Conservation (phyloP, 1,139 yeast genomes). For the Diutina catenulata region DNA sequence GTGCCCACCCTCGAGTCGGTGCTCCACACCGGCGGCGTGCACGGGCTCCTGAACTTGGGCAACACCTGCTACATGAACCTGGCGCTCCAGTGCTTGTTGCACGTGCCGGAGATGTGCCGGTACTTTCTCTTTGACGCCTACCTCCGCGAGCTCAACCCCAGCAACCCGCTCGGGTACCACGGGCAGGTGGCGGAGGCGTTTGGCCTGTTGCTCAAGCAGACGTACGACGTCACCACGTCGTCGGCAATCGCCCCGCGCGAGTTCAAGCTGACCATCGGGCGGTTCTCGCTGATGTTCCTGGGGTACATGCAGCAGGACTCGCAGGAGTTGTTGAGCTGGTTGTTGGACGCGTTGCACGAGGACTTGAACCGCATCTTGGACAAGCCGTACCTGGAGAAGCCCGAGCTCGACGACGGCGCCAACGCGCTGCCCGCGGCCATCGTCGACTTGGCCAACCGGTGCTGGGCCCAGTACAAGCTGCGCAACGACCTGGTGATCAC, state of each 20-base stretch:
- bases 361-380: constrained; percentile 73
- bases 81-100: constrained; percentile 82
- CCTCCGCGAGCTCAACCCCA: constrained; percentile 53
- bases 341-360: constrained; percentile 87
- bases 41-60: constrained; percentile 74
- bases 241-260: constrained; percentile 42
- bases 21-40: background rate
- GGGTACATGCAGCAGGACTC: constrained; percentile 94
- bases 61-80: constrained; percentile 97
- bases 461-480: constrained; percentile 72
- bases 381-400: constrained; percentile 85
- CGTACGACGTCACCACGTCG: constrained; percentile 31
- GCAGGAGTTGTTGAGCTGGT: constrained; percentile 84
- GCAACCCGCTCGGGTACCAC: constrained; percentile 75
- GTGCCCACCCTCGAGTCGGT: background rate
- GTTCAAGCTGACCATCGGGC: constrained; percentile 71
- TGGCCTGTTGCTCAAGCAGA: constrained; percentile 49
- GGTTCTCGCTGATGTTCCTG: constrained; percentile 68
- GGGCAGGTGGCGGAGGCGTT: constrained; percentile 76
- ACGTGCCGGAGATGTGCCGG: constrained; percentile 71
- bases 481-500: constrained; percentile 80
- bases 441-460: constrained; percentile 49
- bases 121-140: constrained; percentile 61
- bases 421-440: constrained; percentile 45
- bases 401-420: constrained; percentile 60